phyloP scores from a whole-genome alignment of 345 rosid genomes.

The Combretum micranthum region DNA sequence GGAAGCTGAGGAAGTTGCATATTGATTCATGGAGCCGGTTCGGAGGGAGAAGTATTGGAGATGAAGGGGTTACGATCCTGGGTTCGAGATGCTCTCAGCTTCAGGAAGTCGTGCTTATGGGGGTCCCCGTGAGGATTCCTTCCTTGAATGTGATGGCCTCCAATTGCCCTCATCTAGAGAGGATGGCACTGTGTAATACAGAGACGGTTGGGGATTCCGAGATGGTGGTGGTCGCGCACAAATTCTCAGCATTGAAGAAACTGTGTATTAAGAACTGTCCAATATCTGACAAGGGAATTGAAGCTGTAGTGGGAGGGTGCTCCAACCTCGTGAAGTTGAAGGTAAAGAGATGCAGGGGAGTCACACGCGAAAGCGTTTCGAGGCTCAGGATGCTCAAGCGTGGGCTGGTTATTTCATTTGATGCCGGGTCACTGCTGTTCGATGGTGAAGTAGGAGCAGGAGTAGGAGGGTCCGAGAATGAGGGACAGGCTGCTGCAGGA shows the following conservation, averaged over 20 bases:
- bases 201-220: slow-evolving; percentile 31
- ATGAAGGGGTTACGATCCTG: slow-evolving; percentile 20
- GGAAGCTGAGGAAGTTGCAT: slow-evolving; percentile 30
- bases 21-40: slow-evolving; percentile 39
- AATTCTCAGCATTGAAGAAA: slow-evolving; percentile 35
- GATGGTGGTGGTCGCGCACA: slow-evolving; percentile 26
- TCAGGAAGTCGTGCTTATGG: slow-evolving; percentile 39
- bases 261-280: slow-evolving; percentile 49
- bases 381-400: slow-evolving; percentile 12
- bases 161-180: slow-evolving; percentile 28
- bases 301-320: slow-evolving; percentile 30
- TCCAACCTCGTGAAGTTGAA: slow-evolving; percentile 37
- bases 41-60: slow-evolving; percentile 25
- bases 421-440: slow-evolving; percentile 14
- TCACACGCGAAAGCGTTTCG: slow-evolving; percentile 13
- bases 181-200: slow-evolving; percentile 37
- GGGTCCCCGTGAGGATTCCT: slow-evolving; percentile 13
- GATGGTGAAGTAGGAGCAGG: slow-evolving; percentile 6
- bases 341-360: slow-evolving; percentile 39
- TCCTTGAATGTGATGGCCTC: slow-evolving; percentile 26
- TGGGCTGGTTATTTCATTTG: slow-evolving; percentile 25
- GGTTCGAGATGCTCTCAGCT: slow-evolving; percentile 16
- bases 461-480: background rate
- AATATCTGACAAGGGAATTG: slow-evolving; percentile 25
- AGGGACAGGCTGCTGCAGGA: slow-evolving; percentile 1